These are phyloP conservation scores for Sporothrix globosa DNA, from an alignment of 2,329 filamentous ascomycete species.

Conservation along the genomic window DNA sequence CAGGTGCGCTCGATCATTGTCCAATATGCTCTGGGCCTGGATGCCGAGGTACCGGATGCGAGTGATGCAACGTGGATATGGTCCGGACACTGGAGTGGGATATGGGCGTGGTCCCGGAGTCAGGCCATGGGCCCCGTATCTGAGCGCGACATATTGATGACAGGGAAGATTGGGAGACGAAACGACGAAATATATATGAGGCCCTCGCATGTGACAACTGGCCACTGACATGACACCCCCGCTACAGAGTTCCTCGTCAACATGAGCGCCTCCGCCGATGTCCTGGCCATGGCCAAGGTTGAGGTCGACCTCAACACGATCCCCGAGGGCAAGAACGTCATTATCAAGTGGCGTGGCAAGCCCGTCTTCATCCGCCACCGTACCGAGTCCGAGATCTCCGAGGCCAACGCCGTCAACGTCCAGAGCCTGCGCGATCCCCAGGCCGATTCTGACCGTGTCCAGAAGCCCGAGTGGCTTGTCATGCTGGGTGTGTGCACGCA, in stretches of 20 bases:
- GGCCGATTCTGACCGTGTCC: slow-evolving; percentile 85
- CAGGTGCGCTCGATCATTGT: background rate
- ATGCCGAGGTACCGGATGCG: background rate
- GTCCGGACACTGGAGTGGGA: background rate
- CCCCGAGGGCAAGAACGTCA: slow-evolving; percentile 99
- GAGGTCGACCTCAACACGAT: slow-evolving; percentile 92
- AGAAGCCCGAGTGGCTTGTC: slow-evolving; percentile 98
- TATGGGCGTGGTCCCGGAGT: background rate
- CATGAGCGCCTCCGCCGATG: slow-evolving; percentile 98
- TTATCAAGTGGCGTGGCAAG: slow-evolving; percentile 99
- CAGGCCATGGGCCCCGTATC: no score
- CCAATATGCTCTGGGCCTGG: background rate
- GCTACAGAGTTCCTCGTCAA: slow-evolving; percentile 94
- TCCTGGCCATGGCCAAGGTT: slow-evolving; percentile 98
- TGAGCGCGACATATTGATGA: background rate
- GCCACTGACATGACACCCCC: background rate
- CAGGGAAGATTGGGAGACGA: background rate
- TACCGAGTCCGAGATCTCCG: slow-evolving; percentile 87
- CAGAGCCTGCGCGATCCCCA: slow-evolving; percentile 87
- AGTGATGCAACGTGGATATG: background rate
- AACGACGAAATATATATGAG: no score
- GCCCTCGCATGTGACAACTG: background rate
- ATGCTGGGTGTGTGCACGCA: slow-evolving; percentile 99
- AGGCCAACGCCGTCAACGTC: slow-evolving; percentile 88
- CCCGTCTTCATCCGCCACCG: slow-evolving; percentile 99